Percentiles rank a stretch among this genome's conserved stretches.
Evolutionary conservation across 1,139 yeast species (phyloP).

Genomic region (Candida tetrigidarum): DNA sequence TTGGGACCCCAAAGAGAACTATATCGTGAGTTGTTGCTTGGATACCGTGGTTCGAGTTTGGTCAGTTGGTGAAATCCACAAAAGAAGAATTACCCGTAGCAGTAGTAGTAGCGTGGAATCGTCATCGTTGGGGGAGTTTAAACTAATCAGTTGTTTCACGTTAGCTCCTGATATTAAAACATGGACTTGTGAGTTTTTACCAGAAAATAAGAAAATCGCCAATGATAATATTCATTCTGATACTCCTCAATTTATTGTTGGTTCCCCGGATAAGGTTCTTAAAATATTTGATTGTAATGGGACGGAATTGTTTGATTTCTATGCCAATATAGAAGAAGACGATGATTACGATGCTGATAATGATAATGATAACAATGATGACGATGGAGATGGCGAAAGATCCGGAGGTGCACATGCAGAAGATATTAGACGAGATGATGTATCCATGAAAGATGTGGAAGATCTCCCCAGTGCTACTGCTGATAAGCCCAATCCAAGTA

Average conservation of each 20-base stretch:
- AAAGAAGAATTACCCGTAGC: slow-evolving; percentile 21
- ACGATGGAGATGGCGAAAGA: slow-evolving; percentile 1
- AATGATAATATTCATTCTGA: slow-evolving; percentile 12
- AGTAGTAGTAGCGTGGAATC: slow-evolving; percentile 4
- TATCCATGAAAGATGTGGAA: slow-evolving; percentile 18
- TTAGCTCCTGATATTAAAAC: slow-evolving; percentile 46
- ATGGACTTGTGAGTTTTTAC: slow-evolving; percentile 80
- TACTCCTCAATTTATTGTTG: slow-evolving; percentile 65
- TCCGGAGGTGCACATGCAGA: slow-evolving; percentile 1
- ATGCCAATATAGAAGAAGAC: slow-evolving; percentile 40
- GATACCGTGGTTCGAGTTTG: slow-evolving; percentile 72
- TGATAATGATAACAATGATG: neutral
- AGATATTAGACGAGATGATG: slow-evolving; percentile 13
- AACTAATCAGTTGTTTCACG: slow-evolving; percentile 40
- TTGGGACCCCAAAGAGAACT: slow-evolving; percentile 77
- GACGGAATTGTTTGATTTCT: slow-evolving; percentile 46
- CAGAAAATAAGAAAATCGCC: slow-evolving; percentile 26
- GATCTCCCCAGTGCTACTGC: slow-evolving; percentile 2
- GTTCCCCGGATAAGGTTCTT: slow-evolving; percentile 78
- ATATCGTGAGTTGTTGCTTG: slow-evolving; percentile 67
- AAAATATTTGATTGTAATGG: slow-evolving; percentile 60
- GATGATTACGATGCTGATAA: slow-evolving; percentile 7
- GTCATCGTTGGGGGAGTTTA: slow-evolving; percentile 16
- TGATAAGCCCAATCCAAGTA: slow-evolving; percentile 1
- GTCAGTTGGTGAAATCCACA: slow-evolving; percentile 49